Evolutionary conservation across 768 basidiomycete species (phyloP), one percentile per base, ranked within the genome.

Genomic region (Podaxis sp.): DNA sequence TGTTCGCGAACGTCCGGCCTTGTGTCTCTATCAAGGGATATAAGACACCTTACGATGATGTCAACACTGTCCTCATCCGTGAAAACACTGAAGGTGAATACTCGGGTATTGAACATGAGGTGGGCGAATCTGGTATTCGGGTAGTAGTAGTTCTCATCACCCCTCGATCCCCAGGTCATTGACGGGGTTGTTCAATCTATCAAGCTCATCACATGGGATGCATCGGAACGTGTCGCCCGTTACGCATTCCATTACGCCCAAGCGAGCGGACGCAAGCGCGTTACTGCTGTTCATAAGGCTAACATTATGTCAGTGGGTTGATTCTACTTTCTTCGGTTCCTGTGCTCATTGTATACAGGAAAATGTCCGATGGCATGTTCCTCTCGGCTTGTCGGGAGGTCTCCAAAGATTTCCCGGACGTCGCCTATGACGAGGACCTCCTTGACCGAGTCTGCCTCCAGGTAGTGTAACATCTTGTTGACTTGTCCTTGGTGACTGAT

Each of bases 301-400:
- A 97, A 96, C 73, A 98, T 99, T 82, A 98, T 98, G 96, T 95
- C 66, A 63, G 90, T 77, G 19, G 24, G 25, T 37, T 49, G 62
- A 37, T 56, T 55, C 24, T 24, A 54, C 17, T 8, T 55, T 9
- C 29, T 12, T 36, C 19, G 22, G 5, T 52, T 47, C 37, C 49
- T 17, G 29, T 52, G 47, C 38, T 64, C 50, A 67, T 59, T 2
- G 51, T 55, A 2, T 47, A 5, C 24, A 97, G 95, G 95, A 98
- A 98, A 89, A 94, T 98, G 91, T 98, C 96, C 19, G 97, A 99
- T 74, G 97, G 97, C 64, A 97, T 98, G 95, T 99, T 99, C 84
- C 80, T 99, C 76, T 91, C 93, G 43, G 97, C 97, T 24, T 98
- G 97, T 77, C 89, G 97, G 59, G 90, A 94, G 68, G 93, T 99